These are phyloP conservation scores for Backusella mclennaniae DNA, from an alignment of 192 early-diverging fungal genomes.

Conservation along the genomic window DNA sequence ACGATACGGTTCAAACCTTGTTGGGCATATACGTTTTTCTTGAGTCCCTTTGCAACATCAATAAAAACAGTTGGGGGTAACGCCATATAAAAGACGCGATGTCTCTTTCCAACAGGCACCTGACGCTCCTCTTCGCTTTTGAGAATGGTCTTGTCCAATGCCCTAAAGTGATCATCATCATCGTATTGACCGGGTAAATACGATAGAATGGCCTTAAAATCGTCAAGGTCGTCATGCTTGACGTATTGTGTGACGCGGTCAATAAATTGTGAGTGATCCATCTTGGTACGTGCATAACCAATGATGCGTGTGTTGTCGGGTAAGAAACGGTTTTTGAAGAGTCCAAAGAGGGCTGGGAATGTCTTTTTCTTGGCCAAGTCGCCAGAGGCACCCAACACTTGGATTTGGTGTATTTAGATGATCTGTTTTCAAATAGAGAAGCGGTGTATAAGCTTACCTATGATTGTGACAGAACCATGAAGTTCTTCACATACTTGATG, in stretches of 20 bases:
- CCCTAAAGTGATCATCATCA: constrained; percentile 63
- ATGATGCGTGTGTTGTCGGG: constrained; percentile 75
- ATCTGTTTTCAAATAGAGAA: not conserved
- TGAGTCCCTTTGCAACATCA: constrained; percentile 75
- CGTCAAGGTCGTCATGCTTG: constrained; percentile 49
- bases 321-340: constrained; percentile 82
- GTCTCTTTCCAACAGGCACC: constrained; percentile 38
- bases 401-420: not conserved
- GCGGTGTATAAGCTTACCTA: constrained; percentile 14
- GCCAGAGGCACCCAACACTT: constrained; percentile 88
- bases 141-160: constrained; percentile 59
- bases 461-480: constrained; percentile 33
- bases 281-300: constrained; percentile 88
- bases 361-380: constrained; percentile 99
- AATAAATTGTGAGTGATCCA: constrained; percentile 72
- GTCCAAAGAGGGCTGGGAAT: constrained; percentile 91
- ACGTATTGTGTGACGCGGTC: constrained; percentile 70
- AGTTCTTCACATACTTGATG: constrained; percentile 30
- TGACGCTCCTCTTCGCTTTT: constrained; percentile 50
- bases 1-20: constrained; percentile 79
- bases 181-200: constrained; percentile 89
- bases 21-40: constrained; percentile 62
- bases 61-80: constrained; percentile 95
- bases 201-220: constrained; percentile 68
- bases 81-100: constrained; percentile 94